Conservation (phyloP, 345 rosid genomes). For the Pugionium cornutum region DNA sequence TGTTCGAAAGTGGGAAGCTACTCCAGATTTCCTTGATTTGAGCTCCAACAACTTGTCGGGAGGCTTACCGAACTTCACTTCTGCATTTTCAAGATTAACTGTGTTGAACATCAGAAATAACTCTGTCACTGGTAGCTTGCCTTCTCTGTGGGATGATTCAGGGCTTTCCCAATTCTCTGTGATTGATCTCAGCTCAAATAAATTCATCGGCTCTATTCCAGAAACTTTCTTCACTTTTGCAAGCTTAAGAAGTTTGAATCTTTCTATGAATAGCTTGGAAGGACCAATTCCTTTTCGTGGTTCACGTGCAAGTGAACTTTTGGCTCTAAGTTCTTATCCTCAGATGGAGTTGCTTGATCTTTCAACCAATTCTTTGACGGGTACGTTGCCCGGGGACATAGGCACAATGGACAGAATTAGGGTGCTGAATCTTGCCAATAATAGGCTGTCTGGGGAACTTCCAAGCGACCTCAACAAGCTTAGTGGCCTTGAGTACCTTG, state of each 20-base stretch:
- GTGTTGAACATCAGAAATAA: constrained; percentile 65
- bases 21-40: constrained; percentile 70
- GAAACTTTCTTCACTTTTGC: constrained; percentile 55
- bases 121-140: constrained; percentile 61
- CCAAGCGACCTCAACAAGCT: constrained; percentile 80
- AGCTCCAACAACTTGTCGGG: constrained; percentile 82
- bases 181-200: constrained; percentile 78
- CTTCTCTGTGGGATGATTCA: constrained; percentile 53
- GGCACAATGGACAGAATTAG: constrained; percentile 60
- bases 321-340: constrained; percentile 48
- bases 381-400: constrained; percentile 61
- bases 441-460: constrained; percentile 63
- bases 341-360: constrained; percentile 87
- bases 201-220: constrained; percentile 69
- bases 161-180: constrained; percentile 47
- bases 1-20: constrained; percentile 65
- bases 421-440: constrained; percentile 68
- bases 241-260: constrained; percentile 66
- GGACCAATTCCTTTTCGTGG: constrained; percentile 71
- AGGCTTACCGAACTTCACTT: constrained; percentile 57
- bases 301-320: constrained; percentile 59
- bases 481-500: constrained; percentile 63
- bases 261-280: constrained; percentile 66
- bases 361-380: constrained; percentile 68
- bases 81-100: constrained; percentile 55